phyloP scores from a whole-genome alignment of 495 filamentous ascomycete genomes.

The Hyaloscypha finlandica region DNA sequence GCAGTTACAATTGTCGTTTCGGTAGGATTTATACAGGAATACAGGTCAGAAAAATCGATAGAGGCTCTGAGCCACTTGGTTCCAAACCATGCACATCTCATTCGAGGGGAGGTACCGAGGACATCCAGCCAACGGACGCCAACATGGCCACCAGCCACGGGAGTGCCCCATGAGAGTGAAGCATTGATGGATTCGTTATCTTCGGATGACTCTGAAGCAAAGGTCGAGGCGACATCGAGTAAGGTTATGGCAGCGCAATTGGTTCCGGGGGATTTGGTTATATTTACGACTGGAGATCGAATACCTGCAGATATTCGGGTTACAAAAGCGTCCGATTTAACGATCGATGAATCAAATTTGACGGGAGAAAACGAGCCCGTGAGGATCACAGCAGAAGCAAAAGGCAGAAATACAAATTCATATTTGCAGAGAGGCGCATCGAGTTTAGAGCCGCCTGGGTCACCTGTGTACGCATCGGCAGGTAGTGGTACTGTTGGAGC shows the following conservation, averaged over 20 bases:
- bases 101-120: conserved; percentile 54
- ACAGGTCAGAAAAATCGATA: conserved; percentile 94
- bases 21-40: conserved; percentile 96
- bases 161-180: conserved; percentile 31
- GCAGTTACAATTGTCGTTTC: conserved; percentile 96
- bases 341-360: conserved; percentile 95
- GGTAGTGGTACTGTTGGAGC: conserved; percentile 64
- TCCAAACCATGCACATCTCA: conserved; percentile 89
- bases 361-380: conserved; percentile 97
- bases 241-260: conserved; percentile 85
- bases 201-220: conserved; percentile 43
- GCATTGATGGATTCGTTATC: conserved; percentile 34
- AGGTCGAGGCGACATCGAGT: conserved; percentile 67
- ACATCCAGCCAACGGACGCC: conserved; percentile 39
- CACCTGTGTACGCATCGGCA: conserved; percentile 61
- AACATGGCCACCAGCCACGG: conserved; percentile 44
- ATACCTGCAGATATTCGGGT: conserved; percentile 97
- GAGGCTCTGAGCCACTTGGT: conserved; percentile 93
- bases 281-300: conserved; percentile 93
- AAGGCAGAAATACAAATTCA: conserved; percentile 14
- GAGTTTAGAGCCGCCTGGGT: conserved; percentile 45
- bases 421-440: conserved; percentile 41
- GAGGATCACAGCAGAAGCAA: conserved; percentile 67
- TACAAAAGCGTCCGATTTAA: conserved; percentile 80
- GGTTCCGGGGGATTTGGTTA: conserved; percentile 87